Base-by-base conservation (phyloP, 805 yeast genomes). In the Torulaspora quercuum region DNA sequence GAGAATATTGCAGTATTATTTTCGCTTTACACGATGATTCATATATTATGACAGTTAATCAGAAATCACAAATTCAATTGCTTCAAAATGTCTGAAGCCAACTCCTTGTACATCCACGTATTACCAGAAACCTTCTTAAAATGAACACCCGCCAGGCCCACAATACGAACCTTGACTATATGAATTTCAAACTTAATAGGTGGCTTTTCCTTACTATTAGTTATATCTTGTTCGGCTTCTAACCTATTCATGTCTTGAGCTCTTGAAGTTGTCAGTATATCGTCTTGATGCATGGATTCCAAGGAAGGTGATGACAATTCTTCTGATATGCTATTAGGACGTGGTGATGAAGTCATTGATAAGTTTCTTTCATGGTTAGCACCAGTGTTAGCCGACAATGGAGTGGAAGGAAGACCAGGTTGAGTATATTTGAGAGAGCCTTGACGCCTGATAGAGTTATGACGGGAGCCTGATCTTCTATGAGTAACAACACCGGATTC, bases 91-190 rank as follows among this genome's bases (percentile, higher is more conserved):
- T 80, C 86, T 37, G 90, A 80, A 2, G 97, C 97, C 55, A 89
- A 69, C 7, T 88, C 80, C 67, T 90, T 89, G 65, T 89, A 89
- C 65, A 82, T 76, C 97, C 97, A 89, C 1, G 95, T 86, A 59
- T 90, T 88, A 53, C 97, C 97, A 40, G 84, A 73, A 19, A 89
- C 73, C 59, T 89, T 89, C 70, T 90, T 90, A 68, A 89, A 88
- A 60, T 90, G 97, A 31, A 89, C 89, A 62, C 97, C 97, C 48
- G 83, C 88, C 42, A 90, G 69, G 4, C 94, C 87, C 37, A 89
- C 83, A 48, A 89, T 72, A 29, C 95, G 95, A 31, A 89, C 94
- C 58, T 88, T 88, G 25, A 89, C 97, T 45, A 89, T 79, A 58
- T 84, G 88, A 45, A 90, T 84, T 57, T 90, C 97, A 62, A 89